Evolutionary conservation across 2,329 filamentous ascomycete species (phyloP), one percentile per base, ranked within the genome.

Genomic region (Microcyclospora tardicrescens): DNA sequence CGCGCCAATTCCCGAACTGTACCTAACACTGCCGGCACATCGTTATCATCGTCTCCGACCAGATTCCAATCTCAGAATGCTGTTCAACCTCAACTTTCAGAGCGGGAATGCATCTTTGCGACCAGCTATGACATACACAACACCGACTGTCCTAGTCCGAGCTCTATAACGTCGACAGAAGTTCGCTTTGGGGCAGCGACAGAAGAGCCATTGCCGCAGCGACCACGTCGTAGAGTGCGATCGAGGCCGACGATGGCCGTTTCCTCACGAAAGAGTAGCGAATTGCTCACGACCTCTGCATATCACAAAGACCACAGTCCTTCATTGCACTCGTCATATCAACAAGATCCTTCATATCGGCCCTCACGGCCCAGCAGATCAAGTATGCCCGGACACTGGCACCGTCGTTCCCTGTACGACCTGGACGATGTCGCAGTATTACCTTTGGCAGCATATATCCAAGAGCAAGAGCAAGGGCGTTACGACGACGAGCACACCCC

Each of bases 61-160:
- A 15, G 9, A 13, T 16, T 3, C 16, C 44, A 8, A 16, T 50
- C 19, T 15, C 51, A 54, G 31, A 42, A 59, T 59, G 55, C 46
- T 34, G 59, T 63, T 43, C 55, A 52, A 24, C 71, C 72, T 35
- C 72, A 72, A 58, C 61, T 77, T 45, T 73, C 72, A 16, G 74
- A 78, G 57, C 62, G 74, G 50, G 74, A 78, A 56, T 74, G 69
- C 57, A 77, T 78, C 54, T 77, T 77, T 52, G 73, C 74, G 37
- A 77, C 73, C 28, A 72, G 73, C 47, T 78, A 77, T 55, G 59
- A 70, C 1, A 62, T 65, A 42, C 65, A 68, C 38, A 68, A 69
- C 44, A 69, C 61, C 51, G 66, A 68, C 46, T 55, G 53, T 40
- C 51, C 57, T 41, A 59, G 53, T 43, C 61, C 61, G 19, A 43